These are phyloP conservation scores for Rubus parviflorus DNA, from an alignment of 306 rosid species.

Conservation along the genomic window DNA sequence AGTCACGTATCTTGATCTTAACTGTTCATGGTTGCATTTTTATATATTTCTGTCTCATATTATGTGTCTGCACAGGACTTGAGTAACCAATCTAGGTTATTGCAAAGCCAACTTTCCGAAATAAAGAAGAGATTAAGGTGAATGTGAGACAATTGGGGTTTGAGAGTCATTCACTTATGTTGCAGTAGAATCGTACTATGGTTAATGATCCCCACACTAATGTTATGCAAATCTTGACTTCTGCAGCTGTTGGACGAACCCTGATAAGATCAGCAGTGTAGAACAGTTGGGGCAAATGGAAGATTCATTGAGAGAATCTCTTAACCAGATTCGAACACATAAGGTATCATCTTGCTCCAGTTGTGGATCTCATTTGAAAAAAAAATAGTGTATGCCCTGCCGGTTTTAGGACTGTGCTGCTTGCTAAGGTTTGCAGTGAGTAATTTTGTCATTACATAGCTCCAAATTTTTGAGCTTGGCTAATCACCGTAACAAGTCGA, in stretches of 20 bases:
- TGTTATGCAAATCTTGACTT: slow-evolving; percentile 29
- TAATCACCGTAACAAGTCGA: not conserved
- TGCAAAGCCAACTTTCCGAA: slow-evolving; percentile 58
- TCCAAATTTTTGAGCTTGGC: not conserved
- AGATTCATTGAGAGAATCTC: slow-evolving; percentile 70
- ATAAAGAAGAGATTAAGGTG: slow-evolving; percentile 71
- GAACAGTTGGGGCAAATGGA: slow-evolving; percentile 78
- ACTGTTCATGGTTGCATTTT: not conserved
- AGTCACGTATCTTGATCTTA: not conserved
- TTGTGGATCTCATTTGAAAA: not conserved
- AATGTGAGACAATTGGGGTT: slow-evolving; percentile 7
- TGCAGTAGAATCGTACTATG: not conserved
- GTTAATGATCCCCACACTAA: slow-evolving; percentile 18
- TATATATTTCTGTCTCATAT: not conserved
- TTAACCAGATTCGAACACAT: slow-evolving; percentile 55
- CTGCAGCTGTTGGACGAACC: slow-evolving; percentile 63
- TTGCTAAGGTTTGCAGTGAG: not conserved
- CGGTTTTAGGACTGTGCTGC: not conserved
- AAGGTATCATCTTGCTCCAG: slow-evolving; percentile 50
- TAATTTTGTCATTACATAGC: not conserved
- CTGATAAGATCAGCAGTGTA: slow-evolving; percentile 59
- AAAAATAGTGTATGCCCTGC: not conserved
- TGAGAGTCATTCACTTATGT: not conserved
- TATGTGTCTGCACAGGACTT: slow-evolving; percentile 51
- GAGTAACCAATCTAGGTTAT: slow-evolving; percentile 46